Evolutionary conservation across 108 stramenopile species (phyloP).

Genomic region (Epithemia pelagica): DNA sequence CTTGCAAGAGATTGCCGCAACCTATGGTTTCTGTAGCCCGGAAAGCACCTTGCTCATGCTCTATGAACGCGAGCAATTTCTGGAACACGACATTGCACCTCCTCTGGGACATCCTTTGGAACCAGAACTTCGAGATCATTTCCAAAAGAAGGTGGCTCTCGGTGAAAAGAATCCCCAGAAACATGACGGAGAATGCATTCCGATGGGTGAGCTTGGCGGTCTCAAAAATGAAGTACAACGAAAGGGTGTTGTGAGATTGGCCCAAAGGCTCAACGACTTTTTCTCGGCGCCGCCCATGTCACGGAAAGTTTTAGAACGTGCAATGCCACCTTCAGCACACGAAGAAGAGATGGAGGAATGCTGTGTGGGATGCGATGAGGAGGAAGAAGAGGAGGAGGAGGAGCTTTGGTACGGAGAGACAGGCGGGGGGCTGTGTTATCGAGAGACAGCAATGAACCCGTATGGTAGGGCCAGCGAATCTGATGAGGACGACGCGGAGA

Average conservation of each 20-base stretch:
- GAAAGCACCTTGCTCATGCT: slow-evolving; percentile 1
- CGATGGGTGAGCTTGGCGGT: neutral
- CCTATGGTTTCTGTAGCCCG: neutral
- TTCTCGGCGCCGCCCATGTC: too few species aligned
- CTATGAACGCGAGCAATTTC: slow-evolving; percentile 2
- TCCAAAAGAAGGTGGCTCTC: too few species aligned
- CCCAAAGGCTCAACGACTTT: neutral
- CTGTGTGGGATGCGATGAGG: too few species aligned
- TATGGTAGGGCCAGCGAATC: too few species aligned
- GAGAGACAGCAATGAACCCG: too few species aligned
- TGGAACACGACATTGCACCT: neutral
- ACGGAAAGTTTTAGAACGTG: too few species aligned
- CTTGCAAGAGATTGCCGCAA: neutral
- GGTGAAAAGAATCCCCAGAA: neutral
- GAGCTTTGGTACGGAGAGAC: too few species aligned
- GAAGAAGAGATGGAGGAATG: too few species aligned
- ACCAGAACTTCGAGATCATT: neutral
- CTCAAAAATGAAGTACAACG: neutral
- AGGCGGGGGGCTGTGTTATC: too few species aligned
- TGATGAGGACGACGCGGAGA: too few species aligned
- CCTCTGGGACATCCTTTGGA: neutral
- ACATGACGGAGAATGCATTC: neutral
- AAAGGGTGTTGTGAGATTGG: neutral
- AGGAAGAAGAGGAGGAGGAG: too few species aligned
- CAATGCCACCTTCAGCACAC: too few species aligned